Base-by-base conservation (phyloP, 495 filamentous ascomycete species). In the Tetracladium setigerum region DNA sequence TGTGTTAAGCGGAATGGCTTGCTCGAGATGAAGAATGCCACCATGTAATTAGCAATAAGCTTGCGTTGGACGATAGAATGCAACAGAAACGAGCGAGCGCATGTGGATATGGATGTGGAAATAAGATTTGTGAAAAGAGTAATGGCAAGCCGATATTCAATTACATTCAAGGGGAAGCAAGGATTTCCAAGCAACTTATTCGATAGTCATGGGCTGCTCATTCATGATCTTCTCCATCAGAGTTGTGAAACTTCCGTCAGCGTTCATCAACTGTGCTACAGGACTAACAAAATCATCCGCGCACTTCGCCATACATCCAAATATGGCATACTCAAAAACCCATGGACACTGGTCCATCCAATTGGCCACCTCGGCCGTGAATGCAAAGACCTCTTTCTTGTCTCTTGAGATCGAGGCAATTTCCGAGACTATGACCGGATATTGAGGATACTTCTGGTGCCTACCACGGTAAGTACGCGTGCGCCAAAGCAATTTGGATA, bases 251-350 rank as follows among this genome's bases (percentile, higher is more conserved):
- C 51, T 55, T 30, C 68, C 69, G 41, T 71, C 60, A 3, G 45
- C 33, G 30, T 70, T 63, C 69, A 73, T 73, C 46, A 73, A 59
- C 56, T 70, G 68, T 24, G 67, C 70, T 15, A 52, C 62, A 0
- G 67, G 67, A 52, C 70, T 71, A 19, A 73, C 69, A 47, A 70
- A 73, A 34, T 47, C 48, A 44, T 73, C 67, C 30, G 69, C 66
- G 18, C 60, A 48, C 16, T 68, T 56, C 22, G 58, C 49, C 58
- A 69, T 68, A 49, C 68, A 71, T 13, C 69, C 70, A 46, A 72
- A 73, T 15, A 70, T 66, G 2, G 62, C 64, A 50, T 73, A 73
- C 47, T 73, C 68, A 39, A 58, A 64, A 5, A 73, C 44, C 59
- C 62, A 71, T 22, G 54, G 54, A 39, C 58, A 61, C 8, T 56